phyloP scores from a whole-genome alignment of 2,329 filamentous ascomycete species.

The Hypomyces rosellus region DNA sequence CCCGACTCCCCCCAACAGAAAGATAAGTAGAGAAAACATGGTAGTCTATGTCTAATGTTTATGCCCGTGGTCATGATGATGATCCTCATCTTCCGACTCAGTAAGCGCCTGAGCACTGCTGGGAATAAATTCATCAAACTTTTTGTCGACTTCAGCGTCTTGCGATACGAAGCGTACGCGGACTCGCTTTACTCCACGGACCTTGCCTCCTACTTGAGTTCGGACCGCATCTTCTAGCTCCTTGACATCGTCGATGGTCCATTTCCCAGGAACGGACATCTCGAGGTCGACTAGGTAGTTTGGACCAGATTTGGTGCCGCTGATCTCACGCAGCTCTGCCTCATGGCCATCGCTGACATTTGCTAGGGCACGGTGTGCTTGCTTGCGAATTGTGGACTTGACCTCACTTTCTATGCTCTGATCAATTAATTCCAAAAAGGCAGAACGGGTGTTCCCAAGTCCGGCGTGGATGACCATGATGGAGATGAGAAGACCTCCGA shows the following conservation, averaged over 20 bases:
- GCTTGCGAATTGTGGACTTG: constrained; percentile 62
- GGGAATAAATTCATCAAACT: constrained; percentile 73
- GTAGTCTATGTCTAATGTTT: constrained; percentile 23
- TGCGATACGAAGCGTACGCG: constrained; percentile 76
- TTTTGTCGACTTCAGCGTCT: constrained; percentile 50
- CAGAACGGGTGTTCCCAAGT: constrained; percentile 73
- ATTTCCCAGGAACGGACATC: constrained; percentile 68
- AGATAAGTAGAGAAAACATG: too few species aligned
- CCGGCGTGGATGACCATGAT: constrained; percentile 90
- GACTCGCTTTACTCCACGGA: constrained; percentile 77
- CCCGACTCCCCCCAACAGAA: too few species aligned
- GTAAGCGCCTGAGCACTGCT: constrained; percentile 58
- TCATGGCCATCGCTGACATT: constrained; percentile 48
- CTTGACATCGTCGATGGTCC: constrained; percentile 66
- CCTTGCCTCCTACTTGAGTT: constrained; percentile 63
- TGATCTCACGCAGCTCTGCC: constrained; percentile 69
- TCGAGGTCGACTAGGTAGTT: constrained; percentile 93
- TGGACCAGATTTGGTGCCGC: constrained; percentile 91
- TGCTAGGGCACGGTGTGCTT: constrained; percentile 54
- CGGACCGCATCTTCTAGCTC: constrained; percentile 69
- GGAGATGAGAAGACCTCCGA: constrained; percentile 88
- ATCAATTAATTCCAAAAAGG: constrained; percentile 86
- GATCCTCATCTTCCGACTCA: constrained; percentile 32
- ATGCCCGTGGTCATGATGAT: constrained; percentile 30
- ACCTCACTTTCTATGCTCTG: constrained; percentile 81